Evolutionary conservation across 2,329 filamentous ascomycete genomes (phyloP), one percentile per base, ranked within the genome.

Genomic region (Aspergillus arachidicola): DNA sequence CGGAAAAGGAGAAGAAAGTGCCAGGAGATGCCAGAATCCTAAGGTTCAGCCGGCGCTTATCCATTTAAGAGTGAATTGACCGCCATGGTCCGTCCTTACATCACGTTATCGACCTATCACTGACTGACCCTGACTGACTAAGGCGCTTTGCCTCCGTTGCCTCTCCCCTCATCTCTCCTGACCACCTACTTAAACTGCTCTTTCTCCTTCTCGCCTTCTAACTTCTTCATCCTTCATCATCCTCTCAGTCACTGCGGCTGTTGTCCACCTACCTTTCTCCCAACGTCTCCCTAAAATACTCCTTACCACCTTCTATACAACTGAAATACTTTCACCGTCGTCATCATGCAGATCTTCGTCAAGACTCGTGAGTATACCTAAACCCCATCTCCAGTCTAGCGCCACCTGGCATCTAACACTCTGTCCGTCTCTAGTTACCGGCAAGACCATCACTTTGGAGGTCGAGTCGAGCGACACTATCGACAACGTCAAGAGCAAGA

Each of bases 301-400:
- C 11, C n/a, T 28, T n/a, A 38, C 23, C 23, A 36, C 58, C 48
- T 67, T 71, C 63, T 66, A 72, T 69, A 71, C 60, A 68, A 68
- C 67, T 66, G 4, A 45, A 26, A 14, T 6, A 36, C 30, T 66
- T 63, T 64, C 57, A 62, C 61, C 65, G 43, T 69, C 76, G 78
- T 70, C 81, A 89, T 71, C 81, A 96, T 97, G 94, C 94, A 97
- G 87, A 97, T 97, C 86, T 97, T 97, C 82, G 94, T 97, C 76
- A 97, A 97, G 90, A 97, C 93, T 73, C 87, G 90, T 93, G 85
- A 87, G 90, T 90, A 74, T 66, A 69, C 71, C 75, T 51, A 3
- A 72, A 68, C 71, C 69, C 70, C 72, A 66, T 58, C 64, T 68
- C 68, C 59, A 64, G 68, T 62, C 64, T 69, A 64, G 66, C 62